Percentiles rank a stretch among this genome's conserved stretches.
Evolutionary conservation across 2,329 filamentous ascomycete species (phyloP).

Genomic region (Ophiostoma quercus): DNA sequence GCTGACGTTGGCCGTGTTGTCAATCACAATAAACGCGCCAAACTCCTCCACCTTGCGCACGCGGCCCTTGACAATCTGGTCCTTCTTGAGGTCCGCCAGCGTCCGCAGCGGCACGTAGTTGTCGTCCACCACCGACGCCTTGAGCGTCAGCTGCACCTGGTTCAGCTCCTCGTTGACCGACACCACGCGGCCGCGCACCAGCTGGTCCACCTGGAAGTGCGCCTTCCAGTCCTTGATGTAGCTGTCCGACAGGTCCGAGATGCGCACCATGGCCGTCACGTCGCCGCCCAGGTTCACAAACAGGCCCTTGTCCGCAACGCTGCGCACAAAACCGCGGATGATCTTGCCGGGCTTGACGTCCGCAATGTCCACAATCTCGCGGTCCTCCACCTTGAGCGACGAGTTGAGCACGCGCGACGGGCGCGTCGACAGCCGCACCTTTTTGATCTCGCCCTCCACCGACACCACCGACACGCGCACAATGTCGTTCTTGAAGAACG

Average conservation of each 20-base stretch:
- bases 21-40: slow-evolving; percentile 87
- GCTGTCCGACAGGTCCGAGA: slow-evolving; percentile 82
- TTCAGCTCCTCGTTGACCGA: slow-evolving; percentile 62
- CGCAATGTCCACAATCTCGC: slow-evolving; percentile 65
- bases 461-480: slow-evolving; percentile 80
- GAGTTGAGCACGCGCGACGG: slow-evolving; percentile 88
- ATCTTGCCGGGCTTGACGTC: slow-evolving; percentile 73
- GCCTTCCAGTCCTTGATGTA: slow-evolving; percentile 96
- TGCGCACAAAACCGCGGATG: slow-evolving; percentile 86
- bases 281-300: slow-evolving; percentile 80
- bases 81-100: slow-evolving; percentile 70
- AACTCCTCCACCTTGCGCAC: slow-evolving; percentile 92
- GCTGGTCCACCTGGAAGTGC: slow-evolving; percentile 77
- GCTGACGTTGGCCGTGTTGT: slow-evolving; percentile 81
- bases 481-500: slow-evolving; percentile 77
- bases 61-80: slow-evolving; percentile 81
- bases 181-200: slow-evolving; percentile 82
- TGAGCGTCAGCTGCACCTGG: slow-evolving; percentile 80
- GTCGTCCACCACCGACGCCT: slow-evolving; percentile 74
- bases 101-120: slow-evolving; percentile 64
- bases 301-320: slow-evolving; percentile 80
- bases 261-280: slow-evolving; percentile 75
- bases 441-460: slow-evolving; percentile 79
- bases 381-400: slow-evolving; percentile 71
- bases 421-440: slow-evolving; percentile 71